A percentile compares a stretch with the other conserved stretches of the same genome.
phyloP scores from a whole-genome alignment of 352 stramenopile species.

The Bremia lactucae region DNA sequence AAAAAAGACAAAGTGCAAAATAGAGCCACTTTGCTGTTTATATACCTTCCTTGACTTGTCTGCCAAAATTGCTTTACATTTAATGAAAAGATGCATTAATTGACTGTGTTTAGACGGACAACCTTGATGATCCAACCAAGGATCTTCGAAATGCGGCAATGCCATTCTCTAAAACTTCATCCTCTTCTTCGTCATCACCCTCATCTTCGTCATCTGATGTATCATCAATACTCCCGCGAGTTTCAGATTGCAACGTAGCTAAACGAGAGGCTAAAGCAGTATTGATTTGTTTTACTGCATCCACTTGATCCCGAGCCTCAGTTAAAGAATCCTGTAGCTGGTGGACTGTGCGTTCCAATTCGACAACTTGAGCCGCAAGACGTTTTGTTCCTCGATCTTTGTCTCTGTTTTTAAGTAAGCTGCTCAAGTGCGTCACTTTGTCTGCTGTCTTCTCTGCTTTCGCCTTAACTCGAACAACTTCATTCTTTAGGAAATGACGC shows the following conservation, averaged over 20 bases:
- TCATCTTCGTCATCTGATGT: constrained; percentile 25
- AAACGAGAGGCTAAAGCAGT: constrained; percentile 54
- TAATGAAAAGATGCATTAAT: too few species aligned
- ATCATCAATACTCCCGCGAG: constrained; percentile 42
- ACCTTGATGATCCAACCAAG: constrained; percentile 12
- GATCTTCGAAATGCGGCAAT: constrained; percentile 33
- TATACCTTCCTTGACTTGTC: too few species aligned
- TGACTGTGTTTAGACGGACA: too few species aligned
- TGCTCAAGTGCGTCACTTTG: constrained; percentile 52
- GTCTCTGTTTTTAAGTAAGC: constrained; percentile 45
- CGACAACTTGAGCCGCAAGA: constrained; percentile 47
- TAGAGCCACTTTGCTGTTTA: neutral
- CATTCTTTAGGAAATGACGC: constrained; percentile 34
- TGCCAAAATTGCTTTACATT: too few species aligned
- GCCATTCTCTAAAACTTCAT: constrained; percentile 25
- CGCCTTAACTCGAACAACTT: constrained; percentile 43
- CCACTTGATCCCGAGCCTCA: constrained; percentile 57
- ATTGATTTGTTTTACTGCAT: constrained; percentile 70
- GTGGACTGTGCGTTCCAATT: constrained; percentile 62
- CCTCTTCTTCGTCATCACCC: constrained; percentile 32
- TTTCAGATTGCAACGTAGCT: constrained; percentile 40
- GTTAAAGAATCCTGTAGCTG: constrained; percentile 63
- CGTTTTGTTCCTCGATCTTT: constrained; percentile 56
- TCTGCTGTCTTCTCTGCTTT: constrained; percentile 41
- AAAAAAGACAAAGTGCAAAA: neutral